Evolutionary conservation across 2,329 filamentous ascomycete genomes (phyloP), one percentile per base, ranked within the genome.

Genomic region (Fusarium liriodendri): DNA sequence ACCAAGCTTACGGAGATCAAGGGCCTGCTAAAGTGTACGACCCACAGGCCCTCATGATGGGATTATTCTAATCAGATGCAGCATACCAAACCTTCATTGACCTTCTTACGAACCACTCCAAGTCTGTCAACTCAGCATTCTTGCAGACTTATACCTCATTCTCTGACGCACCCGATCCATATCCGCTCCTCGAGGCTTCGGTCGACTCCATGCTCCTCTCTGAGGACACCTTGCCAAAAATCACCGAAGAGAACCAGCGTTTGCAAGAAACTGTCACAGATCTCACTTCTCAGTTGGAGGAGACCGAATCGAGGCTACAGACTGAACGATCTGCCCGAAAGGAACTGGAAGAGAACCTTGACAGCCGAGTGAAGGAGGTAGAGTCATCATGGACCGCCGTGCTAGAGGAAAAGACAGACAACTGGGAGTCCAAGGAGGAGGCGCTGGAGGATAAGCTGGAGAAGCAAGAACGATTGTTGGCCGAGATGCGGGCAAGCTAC

Each of bases 11-110:
- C 88, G 6, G 97, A 99, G 82, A 91, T 97, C 85, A 99, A 98
- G 84, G 91, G 91, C 42, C 85, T 99, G 60, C 85, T 99, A 68
- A 98, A 98, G 87, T 92, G 94, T 95, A 72, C 18, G 35, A 32
- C 27, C 3, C 25, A 38, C 16, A 29, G 35, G 20, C 32, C 42
- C 29, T 63, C 55, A 16, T 54, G 33, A 62, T 64, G 13, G 6
- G 27, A 6, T n/a, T 37, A 57, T 58, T 32, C 65, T 77, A 45
- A 78, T 42, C 25, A 5, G 25, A 59, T 22, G 71, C 82, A 96
- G 95, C 95, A 59, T 99, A 99, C 86, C 97, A 99, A 84, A 93
- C 93, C 62, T 99, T 98, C 80, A 98, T 99, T 82, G 97, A 99
- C 81, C 91, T 98, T 67, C 89, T 99, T 70, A 97, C 97, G 22